phyloP scores from a whole-genome alignment of 2,329 filamentous ascomycete genomes.

The Cadophora gregata region DNA sequence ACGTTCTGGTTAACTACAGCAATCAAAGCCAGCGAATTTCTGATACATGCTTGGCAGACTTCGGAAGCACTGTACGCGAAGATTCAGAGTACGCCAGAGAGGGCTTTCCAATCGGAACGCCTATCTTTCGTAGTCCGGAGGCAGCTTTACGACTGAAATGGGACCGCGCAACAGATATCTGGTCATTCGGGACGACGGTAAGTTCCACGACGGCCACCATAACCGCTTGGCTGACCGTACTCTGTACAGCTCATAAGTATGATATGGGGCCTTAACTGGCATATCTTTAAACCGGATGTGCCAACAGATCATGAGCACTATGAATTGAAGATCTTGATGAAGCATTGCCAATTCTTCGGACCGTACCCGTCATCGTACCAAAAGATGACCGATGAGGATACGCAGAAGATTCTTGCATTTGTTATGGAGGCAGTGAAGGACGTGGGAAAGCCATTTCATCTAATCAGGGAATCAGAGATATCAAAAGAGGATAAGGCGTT shows the following conservation, averaged over 20 bases:
- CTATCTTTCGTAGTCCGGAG: slow-evolving; percentile 49
- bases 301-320: slow-evolving; percentile 37
- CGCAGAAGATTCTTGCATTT: slow-evolving; percentile 12
- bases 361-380: slow-evolving; percentile 27
- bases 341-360: slow-evolving; percentile 30
- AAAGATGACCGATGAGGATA: slow-evolving; percentile 26
- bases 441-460: slow-evolving; percentile 39
- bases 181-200: slow-evolving; percentile 48
- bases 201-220: slow-evolving; percentile 28
- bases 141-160: slow-evolving; percentile 44
- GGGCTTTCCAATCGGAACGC: slow-evolving; percentile 43
- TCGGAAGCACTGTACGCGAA: slow-evolving; percentile 40
- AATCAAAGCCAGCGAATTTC: slow-evolving; percentile 42
- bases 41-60: slow-evolving; percentile 46
- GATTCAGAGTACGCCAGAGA: slow-evolving; percentile 33
- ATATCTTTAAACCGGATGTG: slow-evolving; percentile 38
- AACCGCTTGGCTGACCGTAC: too few relatives aligned
- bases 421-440: slow-evolving; percentile 26
- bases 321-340: slow-evolving; percentile 36
- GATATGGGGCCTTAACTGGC: slow-evolving; percentile 38
- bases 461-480: slow-evolving; percentile 40
- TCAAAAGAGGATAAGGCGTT: slow-evolving; percentile 45
- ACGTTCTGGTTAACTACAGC: slow-evolving; percentile 47
- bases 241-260: slow-evolving; percentile 39
- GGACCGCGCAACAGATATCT: slow-evolving; percentile 49